A percentile compares a stretch with the other conserved stretches of the same genome.
Conservation (phyloP, 2,329 filamentous ascomycete genomes). For the Pseudogymnoascus sp. region DNA sequence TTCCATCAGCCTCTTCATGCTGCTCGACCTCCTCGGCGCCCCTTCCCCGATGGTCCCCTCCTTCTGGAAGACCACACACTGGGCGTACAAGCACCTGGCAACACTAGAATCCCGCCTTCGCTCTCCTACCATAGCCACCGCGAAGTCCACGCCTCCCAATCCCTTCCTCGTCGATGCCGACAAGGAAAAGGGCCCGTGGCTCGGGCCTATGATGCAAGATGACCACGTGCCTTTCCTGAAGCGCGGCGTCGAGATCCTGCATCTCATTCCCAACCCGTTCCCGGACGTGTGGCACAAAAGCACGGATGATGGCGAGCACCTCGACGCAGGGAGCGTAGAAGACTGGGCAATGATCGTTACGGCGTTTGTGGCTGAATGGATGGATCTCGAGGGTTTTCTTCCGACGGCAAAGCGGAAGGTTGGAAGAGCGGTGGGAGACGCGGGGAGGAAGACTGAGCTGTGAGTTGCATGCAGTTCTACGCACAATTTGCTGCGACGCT, state of each 20-base stretch:
- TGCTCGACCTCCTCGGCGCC: conserved; percentile 81
- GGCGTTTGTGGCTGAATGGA: conserved; percentile 84
- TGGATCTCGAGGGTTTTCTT: conserved; percentile 55
- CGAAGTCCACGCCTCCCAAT: conserved; percentile 37
- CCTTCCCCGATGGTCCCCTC: conserved; percentile 65
- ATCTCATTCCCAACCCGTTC: conserved; percentile 80
- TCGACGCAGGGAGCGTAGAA: conserved; percentile 69
- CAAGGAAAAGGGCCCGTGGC: conserved; percentile 45
- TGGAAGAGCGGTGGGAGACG: neutral
- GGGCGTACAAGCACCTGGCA: conserved; percentile 78
- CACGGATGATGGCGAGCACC: conserved; percentile 72
- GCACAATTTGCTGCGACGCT: neutral
- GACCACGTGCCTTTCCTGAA: conserved; percentile 89
- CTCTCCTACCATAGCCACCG: conserved; percentile 56
- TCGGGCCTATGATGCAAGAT: conserved; percentile 58
- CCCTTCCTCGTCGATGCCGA: conserved; percentile 59
- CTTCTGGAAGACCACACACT: conserved; percentile 85
- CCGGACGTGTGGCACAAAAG: conserved; percentile 80
- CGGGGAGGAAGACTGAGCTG: conserved; percentile 2
- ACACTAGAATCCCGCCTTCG: conserved; percentile 67
- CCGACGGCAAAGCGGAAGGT: conserved; percentile 10
- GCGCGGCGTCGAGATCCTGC: conserved; percentile 78
- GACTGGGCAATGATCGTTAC: conserved; percentile 84
- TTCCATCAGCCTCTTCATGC: conserved; percentile 78
- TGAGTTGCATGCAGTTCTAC: neutral